Percentiles rank a stretch among this genome's conserved stretches.
phyloP scores from a whole-genome alignment of 2,329 filamentous ascomycete genomes.

The Curvularia spicifera region DNA sequence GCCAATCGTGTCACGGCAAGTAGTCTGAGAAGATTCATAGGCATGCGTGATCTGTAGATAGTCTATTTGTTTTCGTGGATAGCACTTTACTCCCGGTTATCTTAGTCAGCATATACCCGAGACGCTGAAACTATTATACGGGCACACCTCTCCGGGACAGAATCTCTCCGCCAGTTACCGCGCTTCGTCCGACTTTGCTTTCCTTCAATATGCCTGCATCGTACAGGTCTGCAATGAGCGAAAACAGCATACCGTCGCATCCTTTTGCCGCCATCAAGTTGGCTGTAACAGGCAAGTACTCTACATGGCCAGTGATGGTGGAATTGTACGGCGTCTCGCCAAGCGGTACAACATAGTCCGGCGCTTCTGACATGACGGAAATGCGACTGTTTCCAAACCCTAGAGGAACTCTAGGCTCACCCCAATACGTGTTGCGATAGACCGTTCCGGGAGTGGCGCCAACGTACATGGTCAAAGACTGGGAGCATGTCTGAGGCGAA shows the following conservation, averaged over 20 bases:
- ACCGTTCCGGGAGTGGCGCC: conserved; percentile 48
- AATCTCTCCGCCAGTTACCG: conserved; percentile 51
- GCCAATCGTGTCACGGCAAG: background rate
- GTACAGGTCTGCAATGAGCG: conserved; percentile 60
- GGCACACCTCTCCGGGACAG: conserved; percentile 36
- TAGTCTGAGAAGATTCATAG: background rate
- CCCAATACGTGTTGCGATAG: conserved; percentile 55
- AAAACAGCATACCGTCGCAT: conserved; percentile 66
- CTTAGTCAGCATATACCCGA: background rate
- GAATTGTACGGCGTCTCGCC: conserved; percentile 55
- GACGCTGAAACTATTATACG: background rate
- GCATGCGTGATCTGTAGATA: background rate
- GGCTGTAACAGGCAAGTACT: conserved; percentile 64
- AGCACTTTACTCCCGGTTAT: background rate
- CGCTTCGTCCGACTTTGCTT: conserved; percentile 54
- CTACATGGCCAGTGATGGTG: conserved; percentile 56
- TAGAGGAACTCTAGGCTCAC: conserved; percentile 54
- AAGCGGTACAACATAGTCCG: conserved; percentile 56
- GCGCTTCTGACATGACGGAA: conserved; percentile 56
- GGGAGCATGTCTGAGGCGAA: conserved; percentile 55
- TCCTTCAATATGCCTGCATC: conserved; percentile 57
- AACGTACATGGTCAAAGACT: conserved; percentile 58
- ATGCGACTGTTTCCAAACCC: conserved; percentile 59
- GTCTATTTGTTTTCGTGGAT: background rate
- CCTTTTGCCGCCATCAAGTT: conserved; percentile 65